These are phyloP conservation scores for Stephania cephalantha DNA, from an alignment of 164 flowering plant genomes.

Conservation along the genomic window DNA sequence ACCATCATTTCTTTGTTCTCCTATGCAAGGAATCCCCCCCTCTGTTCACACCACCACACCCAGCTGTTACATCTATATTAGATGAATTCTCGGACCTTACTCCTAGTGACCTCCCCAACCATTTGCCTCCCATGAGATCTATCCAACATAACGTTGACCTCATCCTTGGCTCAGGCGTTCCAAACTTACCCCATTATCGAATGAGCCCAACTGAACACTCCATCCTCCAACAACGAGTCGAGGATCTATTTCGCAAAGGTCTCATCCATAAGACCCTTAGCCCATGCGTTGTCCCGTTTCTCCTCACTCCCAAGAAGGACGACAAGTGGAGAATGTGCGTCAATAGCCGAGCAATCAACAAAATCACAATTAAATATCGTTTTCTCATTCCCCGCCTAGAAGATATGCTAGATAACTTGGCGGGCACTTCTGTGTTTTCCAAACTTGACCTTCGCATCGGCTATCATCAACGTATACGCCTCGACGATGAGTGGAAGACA, in stretches of 20 bases:
- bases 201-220: slow-evolving; percentile 3
- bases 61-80: not conserved
- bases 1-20: too few species aligned
- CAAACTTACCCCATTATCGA: not conserved
- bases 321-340: not conserved
- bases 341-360: not conserved
- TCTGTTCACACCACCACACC: not conserved
- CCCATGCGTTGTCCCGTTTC: not conserved
- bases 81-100: not conserved
- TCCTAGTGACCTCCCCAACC: not conserved
- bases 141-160: slow-evolving; percentile 6
- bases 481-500: too few species aligned
- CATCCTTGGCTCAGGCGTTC: not conserved
- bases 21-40: not conserved
- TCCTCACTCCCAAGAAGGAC: not conserved
- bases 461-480: too few species aligned
- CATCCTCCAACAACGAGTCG: not conserved
- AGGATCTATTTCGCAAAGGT: not conserved
- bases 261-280: too few species aligned
- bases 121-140: not conserved
- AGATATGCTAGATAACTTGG: not conserved
- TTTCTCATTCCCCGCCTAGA: slow-evolving; percentile 7
- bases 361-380: not conserved
- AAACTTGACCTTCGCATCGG: too few species aligned
- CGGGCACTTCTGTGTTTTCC: too few species aligned